A percentile compares a stretch with the other conserved stretches of the same genome.
Evolutionary conservation across 371 early-diverging fungal species (phyloP).

Genomic region (Mucor piriformis): DNA sequence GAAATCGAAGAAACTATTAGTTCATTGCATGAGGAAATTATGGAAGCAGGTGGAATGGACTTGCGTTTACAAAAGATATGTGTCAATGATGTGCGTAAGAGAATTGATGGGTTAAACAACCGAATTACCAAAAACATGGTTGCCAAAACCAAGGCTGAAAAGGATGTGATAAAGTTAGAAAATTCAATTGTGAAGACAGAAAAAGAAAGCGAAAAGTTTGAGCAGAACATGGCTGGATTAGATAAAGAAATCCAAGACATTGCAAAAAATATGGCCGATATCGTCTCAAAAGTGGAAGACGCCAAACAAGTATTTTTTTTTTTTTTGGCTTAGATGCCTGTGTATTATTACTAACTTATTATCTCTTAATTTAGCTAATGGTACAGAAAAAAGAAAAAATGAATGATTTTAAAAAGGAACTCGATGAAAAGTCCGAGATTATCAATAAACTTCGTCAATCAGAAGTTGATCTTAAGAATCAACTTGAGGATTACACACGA

Average conservation of each 20-base stretch:
- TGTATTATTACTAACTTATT: no score
- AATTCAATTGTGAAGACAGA: conserved; percentile 68
- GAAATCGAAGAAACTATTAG: conserved; percentile 71
- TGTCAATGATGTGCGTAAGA: conserved; percentile 81
- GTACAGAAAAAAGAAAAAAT: conserved; percentile 75
- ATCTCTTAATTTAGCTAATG: conserved; percentile 43
- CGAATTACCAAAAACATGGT: conserved; percentile 70
- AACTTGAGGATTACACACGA: conserved; percentile 63
- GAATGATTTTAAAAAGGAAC: conserved; percentile 64
- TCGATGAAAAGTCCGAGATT: conserved; percentile 66
- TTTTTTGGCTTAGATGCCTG: no score
- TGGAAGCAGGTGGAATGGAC: conserved; percentile 89
- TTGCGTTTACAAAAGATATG: conserved; percentile 84
- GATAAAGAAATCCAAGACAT: conserved; percentile 59
- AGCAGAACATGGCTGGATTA: conserved; percentile 61
- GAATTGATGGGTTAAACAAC: conserved; percentile 67
- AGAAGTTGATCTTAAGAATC: conserved; percentile 54
- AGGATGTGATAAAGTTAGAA: conserved; percentile 70
- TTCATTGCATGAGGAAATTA: conserved; percentile 82
- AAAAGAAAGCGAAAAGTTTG: conserved; percentile 65
- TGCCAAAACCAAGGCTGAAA: conserved; percentile 75
- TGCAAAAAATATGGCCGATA: conserved; percentile 47
- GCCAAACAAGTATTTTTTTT: conserved; percentile 21
- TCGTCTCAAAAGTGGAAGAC: conserved; percentile 56
- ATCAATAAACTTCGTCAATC: conserved; percentile 71